phyloP scores from a whole-genome alignment of 1,139 yeast genomes.

The Geotrichum fermentans region DNA sequence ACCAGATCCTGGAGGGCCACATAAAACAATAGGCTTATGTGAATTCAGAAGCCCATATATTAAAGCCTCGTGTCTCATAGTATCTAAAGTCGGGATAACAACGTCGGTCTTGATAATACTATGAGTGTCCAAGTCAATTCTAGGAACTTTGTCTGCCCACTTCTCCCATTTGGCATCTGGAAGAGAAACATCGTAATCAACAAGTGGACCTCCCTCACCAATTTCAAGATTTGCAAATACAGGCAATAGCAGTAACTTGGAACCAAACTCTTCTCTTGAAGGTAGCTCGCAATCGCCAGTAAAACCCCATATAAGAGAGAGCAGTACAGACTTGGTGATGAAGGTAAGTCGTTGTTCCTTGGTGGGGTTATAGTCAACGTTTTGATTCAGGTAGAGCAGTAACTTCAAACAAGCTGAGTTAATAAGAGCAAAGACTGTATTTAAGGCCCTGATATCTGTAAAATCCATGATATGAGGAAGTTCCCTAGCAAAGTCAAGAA shows the following conservation, averaged over 20 bases:
- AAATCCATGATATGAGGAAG: constrained; percentile 54
- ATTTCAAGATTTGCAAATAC: constrained; percentile 26
- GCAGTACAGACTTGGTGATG: constrained; percentile 40
- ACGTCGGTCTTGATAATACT: constrained; percentile 59
- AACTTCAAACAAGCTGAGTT: constrained; percentile 28
- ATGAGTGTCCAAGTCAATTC: constrained; percentile 54
- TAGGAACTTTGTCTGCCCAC: constrained; percentile 46
- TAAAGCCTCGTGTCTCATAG: constrained; percentile 60
- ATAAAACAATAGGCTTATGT: constrained; percentile 61
- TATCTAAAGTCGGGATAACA: constrained; percentile 77
- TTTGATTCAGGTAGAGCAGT: constrained; percentile 25
- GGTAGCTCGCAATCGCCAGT: constrained; percentile 52
- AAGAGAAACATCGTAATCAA: constrained; percentile 48
- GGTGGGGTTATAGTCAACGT: constrained; percentile 30
- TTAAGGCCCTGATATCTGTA: constrained; percentile 41
- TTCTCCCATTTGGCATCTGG: constrained; percentile 50
- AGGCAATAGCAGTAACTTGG: constrained; percentile 32
- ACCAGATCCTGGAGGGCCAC: constrained; percentile 98
- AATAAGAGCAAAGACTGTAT: constrained; percentile 38
- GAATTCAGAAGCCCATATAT: constrained; percentile 55
- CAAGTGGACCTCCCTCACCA: constrained; percentile 22
- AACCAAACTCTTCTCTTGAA: constrained; percentile 44
- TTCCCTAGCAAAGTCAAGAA: constrained; percentile 28
- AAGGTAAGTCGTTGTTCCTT: constrained; percentile 32
- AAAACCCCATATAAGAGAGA: constrained; percentile 63